phyloP scores from a whole-genome alignment of 2,329 filamentous ascomycete genomes.

The Eutypella sp. region DNA sequence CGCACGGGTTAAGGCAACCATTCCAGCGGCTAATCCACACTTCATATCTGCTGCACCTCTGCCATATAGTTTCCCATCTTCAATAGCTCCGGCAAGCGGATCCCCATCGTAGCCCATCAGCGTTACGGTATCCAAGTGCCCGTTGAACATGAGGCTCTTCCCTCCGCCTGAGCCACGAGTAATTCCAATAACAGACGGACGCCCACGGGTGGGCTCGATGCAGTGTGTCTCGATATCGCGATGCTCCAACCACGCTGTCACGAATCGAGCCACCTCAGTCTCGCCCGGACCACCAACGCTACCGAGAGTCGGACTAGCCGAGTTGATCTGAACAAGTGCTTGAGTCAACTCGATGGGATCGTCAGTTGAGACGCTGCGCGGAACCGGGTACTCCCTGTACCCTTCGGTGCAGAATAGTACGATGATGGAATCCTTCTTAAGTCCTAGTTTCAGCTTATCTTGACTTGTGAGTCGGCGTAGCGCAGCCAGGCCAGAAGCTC shows the following conservation, averaged over 20 bases:
- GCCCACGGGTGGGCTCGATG: conserved; percentile 39
- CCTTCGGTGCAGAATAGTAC: conserved; percentile 66
- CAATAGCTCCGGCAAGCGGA: conserved; percentile 37
- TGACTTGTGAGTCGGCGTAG: conserved; percentile 42
- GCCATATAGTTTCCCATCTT: conserved; percentile 37
- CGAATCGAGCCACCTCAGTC: conserved; percentile 38
- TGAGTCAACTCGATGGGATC: conserved; percentile 39
- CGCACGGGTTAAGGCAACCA: conserved; percentile 35
- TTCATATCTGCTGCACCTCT: conserved; percentile 50
- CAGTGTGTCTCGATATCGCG: conserved; percentile 46
- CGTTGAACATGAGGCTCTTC: conserved; percentile 47
- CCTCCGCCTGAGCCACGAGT: conserved; percentile 41
- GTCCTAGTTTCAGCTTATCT: conserved; percentile 28
- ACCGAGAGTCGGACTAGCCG: conserved; percentile 40
- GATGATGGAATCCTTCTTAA: conserved; percentile 49
- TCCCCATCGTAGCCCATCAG: conserved; percentile 40
- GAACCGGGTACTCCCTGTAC: conserved; percentile 42
- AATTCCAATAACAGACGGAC: conserved; percentile 47
- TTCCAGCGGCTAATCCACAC: conserved; percentile 40
- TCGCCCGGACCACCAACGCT: conserved; percentile 40
- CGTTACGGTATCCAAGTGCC: conserved; percentile 49
- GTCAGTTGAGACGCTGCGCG: conserved; percentile 29
- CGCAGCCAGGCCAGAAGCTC: conserved; percentile 44
- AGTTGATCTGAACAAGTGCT: conserved; percentile 43
- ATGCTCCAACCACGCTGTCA: conserved; percentile 46